These are phyloP conservation scores for Xerocomellus chrysenteron DNA, from an alignment of 768 basidiomycete genomes.

Conservation along the genomic window DNA sequence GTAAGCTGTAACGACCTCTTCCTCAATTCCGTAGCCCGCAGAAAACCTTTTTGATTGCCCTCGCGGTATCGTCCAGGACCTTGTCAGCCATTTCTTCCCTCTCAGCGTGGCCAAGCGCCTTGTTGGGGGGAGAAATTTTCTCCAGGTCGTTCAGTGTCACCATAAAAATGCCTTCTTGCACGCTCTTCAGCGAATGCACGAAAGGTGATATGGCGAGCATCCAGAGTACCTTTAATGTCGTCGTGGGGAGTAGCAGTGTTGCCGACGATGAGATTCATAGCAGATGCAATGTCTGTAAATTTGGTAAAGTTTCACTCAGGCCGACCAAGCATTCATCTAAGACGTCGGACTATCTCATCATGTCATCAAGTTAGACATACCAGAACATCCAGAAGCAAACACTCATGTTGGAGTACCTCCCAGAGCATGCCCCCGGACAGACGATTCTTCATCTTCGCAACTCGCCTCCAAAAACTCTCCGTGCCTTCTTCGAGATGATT, in stretches of 20 bases:
- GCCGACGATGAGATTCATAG: constrained; percentile 8
- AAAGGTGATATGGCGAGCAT: not conserved
- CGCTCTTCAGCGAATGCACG: not conserved
- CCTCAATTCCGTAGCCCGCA: not conserved
- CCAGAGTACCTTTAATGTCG: constrained; percentile 1
- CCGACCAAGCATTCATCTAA: no score
- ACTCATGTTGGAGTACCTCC: no score
- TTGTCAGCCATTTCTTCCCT: constrained; percentile 2
- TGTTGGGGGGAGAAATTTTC: not conserved
- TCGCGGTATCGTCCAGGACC: not conserved
- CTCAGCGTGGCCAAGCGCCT: not conserved
- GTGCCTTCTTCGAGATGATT: no score
- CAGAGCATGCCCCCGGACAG: no score
- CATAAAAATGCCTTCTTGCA: constrained; percentile 4
- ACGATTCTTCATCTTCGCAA: no score
- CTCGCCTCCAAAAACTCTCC: no score
- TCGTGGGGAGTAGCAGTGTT: constrained; percentile 2
- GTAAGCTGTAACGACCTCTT: not conserved
- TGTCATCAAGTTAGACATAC: no score
- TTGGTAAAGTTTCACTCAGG: no score
- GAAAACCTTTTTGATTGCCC: not conserved
- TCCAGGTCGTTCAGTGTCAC: not conserved
- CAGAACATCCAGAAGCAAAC: no score
- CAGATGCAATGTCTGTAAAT: not conserved
- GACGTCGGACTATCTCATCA: no score